Conservation (phyloP, 2,329 filamentous ascomycete genomes). For the Microcera coccophila region DNA sequence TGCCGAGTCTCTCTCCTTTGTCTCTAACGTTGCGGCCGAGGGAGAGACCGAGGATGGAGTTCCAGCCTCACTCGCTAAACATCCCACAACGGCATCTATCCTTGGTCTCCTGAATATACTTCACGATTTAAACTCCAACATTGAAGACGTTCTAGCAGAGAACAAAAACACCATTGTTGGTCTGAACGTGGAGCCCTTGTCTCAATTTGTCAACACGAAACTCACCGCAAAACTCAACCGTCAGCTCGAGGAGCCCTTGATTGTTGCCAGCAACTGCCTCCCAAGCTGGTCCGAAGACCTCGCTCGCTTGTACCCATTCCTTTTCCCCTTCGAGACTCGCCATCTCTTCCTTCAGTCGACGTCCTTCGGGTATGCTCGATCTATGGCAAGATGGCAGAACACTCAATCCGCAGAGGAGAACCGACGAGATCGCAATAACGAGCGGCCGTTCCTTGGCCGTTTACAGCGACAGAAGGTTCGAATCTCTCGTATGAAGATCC, state of each 20-base stretch:
- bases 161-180: conserved; percentile 63
- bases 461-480: conserved; percentile 97
- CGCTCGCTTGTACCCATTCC: conserved; percentile 87
- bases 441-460: conserved; percentile 84
- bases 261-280: conserved; percentile 94
- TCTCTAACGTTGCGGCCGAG: conserved; percentile 42
- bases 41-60: conserved; percentile 58
- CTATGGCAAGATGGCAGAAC: conserved; percentile 97
- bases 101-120: conserved; percentile 83
- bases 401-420: conserved; percentile 77
- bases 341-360: conserved; percentile 97
- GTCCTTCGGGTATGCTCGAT: conserved; percentile 94
- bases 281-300: conserved; percentile 96
- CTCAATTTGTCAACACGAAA: conserved; percentile 98
- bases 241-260: conserved; percentile 91
- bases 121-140: conserved; percentile 87
- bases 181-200: conserved; percentile 75
- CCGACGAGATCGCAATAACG: conserved; percentile 79
- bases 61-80: conserved; percentile 75
- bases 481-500: conserved; percentile 87
- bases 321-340: conserved; percentile 96
- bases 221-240: conserved; percentile 96
- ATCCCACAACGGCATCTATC: conserved; percentile 82
- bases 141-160: conserved; percentile 83
- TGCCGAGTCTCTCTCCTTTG: conserved; percentile 63